These are phyloP conservation scores for Hymenochaete sp. DNA, from an alignment of 1,284 basidiomycete genomes.

Conservation along the genomic window DNA sequence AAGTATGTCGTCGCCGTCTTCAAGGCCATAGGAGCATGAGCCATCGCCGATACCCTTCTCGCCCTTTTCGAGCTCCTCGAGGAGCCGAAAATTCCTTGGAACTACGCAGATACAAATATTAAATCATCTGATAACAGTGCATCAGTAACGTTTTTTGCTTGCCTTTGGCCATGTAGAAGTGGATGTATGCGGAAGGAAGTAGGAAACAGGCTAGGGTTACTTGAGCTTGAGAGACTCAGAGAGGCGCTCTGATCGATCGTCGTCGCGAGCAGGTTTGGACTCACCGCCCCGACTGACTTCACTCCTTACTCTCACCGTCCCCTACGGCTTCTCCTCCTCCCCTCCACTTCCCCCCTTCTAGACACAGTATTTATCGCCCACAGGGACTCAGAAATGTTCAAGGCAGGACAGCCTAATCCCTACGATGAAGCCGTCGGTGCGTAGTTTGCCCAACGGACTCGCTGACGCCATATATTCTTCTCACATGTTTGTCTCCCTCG, in stretches of 20 bases:
- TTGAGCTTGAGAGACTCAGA: too few species aligned
- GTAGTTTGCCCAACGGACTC: conserved; percentile 27
- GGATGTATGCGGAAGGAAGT: not conserved
- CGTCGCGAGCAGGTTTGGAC: not conserved
- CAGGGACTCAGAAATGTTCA: conserved; percentile 46
- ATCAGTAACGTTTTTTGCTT: not conserved
- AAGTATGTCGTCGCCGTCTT: conserved; percentile 87
- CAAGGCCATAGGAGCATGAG: conserved; percentile 90
- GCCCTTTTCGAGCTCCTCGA: conserved; percentile 98
- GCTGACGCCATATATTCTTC: not conserved
- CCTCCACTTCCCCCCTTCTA: not conserved
- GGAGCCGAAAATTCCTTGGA: conserved; percentile 90
- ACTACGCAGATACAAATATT: conserved; percentile 42
- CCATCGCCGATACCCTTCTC: conserved; percentile 99
- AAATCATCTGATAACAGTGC: not conserved
- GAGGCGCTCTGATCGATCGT: not conserved
- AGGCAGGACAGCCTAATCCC: conserved; percentile 56
- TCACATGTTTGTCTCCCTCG: conserved; percentile 8
- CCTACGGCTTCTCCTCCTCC: not conserved
- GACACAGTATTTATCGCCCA: not conserved
- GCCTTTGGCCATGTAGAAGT: conserved; percentile 15
- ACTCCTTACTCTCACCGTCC: not conserved
- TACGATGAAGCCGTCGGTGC: conserved; percentile 92
- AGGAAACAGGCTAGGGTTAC: too few species aligned
- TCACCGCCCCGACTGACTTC: not conserved